A percentile compares a stretch with the other conserved stretches of the same genome.
phyloP scores from a whole-genome alignment of 1,284 basidiomycete genomes.

The Amylostereum areolatum region DNA sequence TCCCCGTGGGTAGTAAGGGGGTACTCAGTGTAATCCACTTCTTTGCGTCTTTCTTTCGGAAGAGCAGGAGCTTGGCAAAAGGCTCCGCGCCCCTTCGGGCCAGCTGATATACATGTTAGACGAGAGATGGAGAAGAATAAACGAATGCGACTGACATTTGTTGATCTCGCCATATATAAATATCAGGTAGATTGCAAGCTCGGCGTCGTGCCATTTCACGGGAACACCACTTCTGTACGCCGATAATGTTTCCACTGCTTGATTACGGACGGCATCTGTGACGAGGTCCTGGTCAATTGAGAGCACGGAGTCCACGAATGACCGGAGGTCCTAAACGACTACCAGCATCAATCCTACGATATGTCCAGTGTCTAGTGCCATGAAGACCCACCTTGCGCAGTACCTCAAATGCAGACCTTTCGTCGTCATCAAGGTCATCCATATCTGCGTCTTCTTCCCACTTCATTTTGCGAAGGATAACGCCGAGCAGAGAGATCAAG shows the following conservation, averaged over 20 bases:
- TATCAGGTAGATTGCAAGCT: constrained; percentile 87
- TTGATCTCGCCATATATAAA: constrained; percentile 94
- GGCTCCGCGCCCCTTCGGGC: constrained; percentile 68
- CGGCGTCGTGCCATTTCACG: constrained; percentile 90
- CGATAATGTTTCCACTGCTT: constrained; percentile 69
- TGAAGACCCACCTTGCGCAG: constrained; percentile 66
- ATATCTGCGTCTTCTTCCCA: constrained; percentile 86
- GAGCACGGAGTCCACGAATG: constrained; percentile 77
- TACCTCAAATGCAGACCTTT: constrained; percentile 77
- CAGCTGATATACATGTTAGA: constrained; percentile 32
- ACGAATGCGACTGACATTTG: constrained; percentile 46
- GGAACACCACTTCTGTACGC: constrained; percentile 54
- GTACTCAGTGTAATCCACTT: constrained; percentile 76
- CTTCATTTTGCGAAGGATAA: constrained; percentile 84
- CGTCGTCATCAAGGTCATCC: constrained; percentile 86
- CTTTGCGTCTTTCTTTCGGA: constrained; percentile 60
- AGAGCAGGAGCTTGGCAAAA: constrained; percentile 67
- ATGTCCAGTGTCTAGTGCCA: constrained; percentile 3
- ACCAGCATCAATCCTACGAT: constrained; percentile 2
- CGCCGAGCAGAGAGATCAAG: constrained; percentile 73
- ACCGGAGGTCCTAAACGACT: constrained; percentile 63
- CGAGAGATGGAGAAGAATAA: background rate
- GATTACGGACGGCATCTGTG: constrained; percentile 62
- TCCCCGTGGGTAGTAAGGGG: constrained; percentile 90
- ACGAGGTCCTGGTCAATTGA: constrained; percentile 81